A percentile compares a stretch with the other conserved stretches of the same genome.
Evolutionary conservation across 768 basidiomycete genomes (phyloP).

Genomic region (Tylopilus sp.): DNA sequence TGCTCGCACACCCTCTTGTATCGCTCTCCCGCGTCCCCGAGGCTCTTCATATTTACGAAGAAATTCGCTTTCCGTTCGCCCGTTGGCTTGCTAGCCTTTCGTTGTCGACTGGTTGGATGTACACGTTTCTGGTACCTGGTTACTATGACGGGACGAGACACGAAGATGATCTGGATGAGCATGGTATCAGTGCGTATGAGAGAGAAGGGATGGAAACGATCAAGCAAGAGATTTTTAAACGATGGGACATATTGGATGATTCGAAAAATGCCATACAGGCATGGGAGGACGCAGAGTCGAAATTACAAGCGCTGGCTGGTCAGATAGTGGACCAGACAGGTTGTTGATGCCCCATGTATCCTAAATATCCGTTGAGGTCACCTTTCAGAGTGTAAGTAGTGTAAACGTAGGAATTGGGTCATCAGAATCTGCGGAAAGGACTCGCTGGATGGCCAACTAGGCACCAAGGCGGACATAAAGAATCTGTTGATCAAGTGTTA

Average conservation of each 20-base stretch:
- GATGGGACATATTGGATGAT: constrained; percentile 19
- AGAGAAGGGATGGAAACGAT: constrained; percentile 1
- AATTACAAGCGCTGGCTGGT: constrained; percentile 2
- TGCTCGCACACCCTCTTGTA: constrained; percentile 17
- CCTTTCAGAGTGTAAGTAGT: too few relatives aligned
- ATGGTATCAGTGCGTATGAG: background rate
- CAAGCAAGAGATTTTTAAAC: constrained; percentile 6
- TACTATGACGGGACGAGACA: constrained; percentile 21
- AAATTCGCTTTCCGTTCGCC: background rate
- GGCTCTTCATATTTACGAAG: background rate
- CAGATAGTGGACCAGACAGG: background rate
- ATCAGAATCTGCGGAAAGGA: too few relatives aligned
- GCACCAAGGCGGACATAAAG: too few relatives aligned
- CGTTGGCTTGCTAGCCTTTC: background rate
- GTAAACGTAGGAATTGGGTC: too few relatives aligned
- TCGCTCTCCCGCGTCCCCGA: constrained; percentile 1
- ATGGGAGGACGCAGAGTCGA: constrained; percentile 20
- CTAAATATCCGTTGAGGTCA: too few relatives aligned
- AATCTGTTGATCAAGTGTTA: too few relatives aligned
- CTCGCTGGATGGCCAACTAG: too few relatives aligned
- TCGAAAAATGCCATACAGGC: constrained; percentile 1
- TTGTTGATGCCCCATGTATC: too few relatives aligned
- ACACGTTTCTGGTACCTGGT: background rate
- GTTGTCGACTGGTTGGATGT: background rate
- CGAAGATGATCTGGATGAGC: constrained; percentile 6